A percentile compares a stretch with the other conserved stretches of the same genome.
These are phyloP conservation scores for Lepiota venenata DNA, from an alignment of 768 basidiomycete species.

Conservation along the genomic window DNA sequence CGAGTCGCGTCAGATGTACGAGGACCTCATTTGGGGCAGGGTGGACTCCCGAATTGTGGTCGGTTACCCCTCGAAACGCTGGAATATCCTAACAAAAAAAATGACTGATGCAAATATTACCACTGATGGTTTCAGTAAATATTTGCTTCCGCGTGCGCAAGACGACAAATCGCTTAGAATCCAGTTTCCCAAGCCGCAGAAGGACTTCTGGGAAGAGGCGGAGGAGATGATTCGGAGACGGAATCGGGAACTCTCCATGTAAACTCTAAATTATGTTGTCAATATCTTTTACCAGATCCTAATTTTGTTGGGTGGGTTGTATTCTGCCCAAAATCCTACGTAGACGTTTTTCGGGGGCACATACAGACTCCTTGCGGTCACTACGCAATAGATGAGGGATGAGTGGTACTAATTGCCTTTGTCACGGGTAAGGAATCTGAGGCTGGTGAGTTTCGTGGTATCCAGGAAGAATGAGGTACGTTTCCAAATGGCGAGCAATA, in stretches of 20 bases:
- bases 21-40: slow-evolving; percentile 2
- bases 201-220: slow-evolving; percentile 2
- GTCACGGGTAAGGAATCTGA: too few relatives aligned
- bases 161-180: not conserved
- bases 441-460: too few relatives aligned
- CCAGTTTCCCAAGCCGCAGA: not conserved
- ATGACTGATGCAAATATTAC: not conserved
- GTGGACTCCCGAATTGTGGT: not conserved
- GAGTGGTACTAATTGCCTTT: too few relatives aligned
- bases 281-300: slow-evolving; percentile 2
- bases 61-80: not conserved
- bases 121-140: not conserved
- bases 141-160: not conserved
- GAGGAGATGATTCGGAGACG: not conserved
- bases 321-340: too few relatives aligned
- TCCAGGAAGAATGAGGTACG: too few relatives aligned
- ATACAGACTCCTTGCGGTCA: too few relatives aligned
- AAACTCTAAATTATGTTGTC: not conserved
- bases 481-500: too few relatives aligned
- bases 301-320: too few relatives aligned
- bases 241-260: not conserved
- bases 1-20: not conserved
- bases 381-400: too few relatives aligned
- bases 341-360: too few relatives aligned
- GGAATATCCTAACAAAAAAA: not conserved